phyloP scores from a whole-genome alignment of 306 rosid species.

The Pachyrhizus erosus region DNA sequence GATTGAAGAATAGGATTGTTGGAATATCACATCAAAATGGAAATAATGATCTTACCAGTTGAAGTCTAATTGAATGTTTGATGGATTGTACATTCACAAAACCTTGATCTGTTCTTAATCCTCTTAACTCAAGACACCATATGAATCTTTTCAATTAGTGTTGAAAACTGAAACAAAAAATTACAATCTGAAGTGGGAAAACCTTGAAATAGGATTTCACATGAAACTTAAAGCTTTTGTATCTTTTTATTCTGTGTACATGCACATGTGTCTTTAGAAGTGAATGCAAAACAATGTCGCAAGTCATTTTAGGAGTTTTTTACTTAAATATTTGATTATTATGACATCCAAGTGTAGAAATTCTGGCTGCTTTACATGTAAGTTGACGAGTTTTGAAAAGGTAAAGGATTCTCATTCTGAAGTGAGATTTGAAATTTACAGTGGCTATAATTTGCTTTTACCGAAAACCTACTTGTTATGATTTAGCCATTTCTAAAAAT shows the following conservation, averaged over 20 bases:
- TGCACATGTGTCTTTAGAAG: not conserved
- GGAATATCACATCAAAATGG: not conserved
- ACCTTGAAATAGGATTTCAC: not conserved
- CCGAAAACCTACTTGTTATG: no score
- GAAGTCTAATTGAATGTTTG: slow-evolving; percentile 17
- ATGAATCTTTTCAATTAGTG: not conserved
- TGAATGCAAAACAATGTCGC: not conserved
- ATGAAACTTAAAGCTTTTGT: not conserved
- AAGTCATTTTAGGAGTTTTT: not conserved
- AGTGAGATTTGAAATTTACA: not conserved
- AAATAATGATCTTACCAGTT: not conserved
- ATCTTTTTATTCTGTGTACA: not conserved
- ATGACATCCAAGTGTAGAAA: not conserved
- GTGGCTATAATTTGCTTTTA: not conserved
- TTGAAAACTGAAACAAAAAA: not conserved
- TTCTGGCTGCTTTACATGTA: not conserved
- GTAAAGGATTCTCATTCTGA: not conserved
- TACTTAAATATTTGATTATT: not conserved
- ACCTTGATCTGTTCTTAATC: not conserved
- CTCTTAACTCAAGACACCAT: not conserved
- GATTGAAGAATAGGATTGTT: not conserved
- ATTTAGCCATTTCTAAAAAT: not conserved
- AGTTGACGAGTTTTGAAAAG: not conserved
- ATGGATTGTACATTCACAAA: slow-evolving; percentile 7
- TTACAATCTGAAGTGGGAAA: not conserved